Evolutionary conservation across 1,284 basidiomycete species (phyloP).

Genomic region (Cutaneotrichosporon arboriforme): DNA sequence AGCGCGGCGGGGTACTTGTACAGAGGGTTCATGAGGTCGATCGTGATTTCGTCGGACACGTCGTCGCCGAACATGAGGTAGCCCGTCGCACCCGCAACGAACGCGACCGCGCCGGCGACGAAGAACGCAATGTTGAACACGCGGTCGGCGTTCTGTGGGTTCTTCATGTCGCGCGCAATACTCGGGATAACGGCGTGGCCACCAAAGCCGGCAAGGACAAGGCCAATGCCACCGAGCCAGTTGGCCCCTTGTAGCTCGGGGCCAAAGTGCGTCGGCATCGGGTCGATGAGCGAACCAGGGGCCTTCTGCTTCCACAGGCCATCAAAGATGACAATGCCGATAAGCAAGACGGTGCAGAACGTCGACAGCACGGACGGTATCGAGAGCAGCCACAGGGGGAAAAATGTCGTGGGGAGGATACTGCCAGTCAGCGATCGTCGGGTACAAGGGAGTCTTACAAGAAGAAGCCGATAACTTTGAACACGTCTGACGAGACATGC

Average conservation of each 20-base stretch:
- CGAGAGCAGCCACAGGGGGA: constrained; percentile 76
- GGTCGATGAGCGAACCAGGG: constrained; percentile 76
- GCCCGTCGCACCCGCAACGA: constrained; percentile 73
- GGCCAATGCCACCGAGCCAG: constrained; percentile 58
- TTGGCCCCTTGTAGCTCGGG: constrained; percentile 55
- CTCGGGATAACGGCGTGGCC: constrained; percentile 91
- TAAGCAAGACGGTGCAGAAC: constrained; percentile 68
- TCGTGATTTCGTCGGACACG: constrained; percentile 86
- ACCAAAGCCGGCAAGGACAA: constrained; percentile 96
- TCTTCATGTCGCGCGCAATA: constrained; percentile 80
- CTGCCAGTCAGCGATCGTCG: not conserved
- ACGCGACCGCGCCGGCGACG: constrained; percentile 66
- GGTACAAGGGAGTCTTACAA: constrained; percentile 56
- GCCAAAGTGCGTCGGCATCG: constrained; percentile 63
- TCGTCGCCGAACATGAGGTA: constrained; percentile 84
- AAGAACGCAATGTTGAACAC: constrained; percentile 49
- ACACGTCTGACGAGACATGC: constrained; percentile 60
- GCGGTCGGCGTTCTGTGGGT: constrained; percentile 70
- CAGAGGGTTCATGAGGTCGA: constrained; percentile 68
- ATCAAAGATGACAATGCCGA: constrained; percentile 75
- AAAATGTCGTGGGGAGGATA: constrained; percentile 72
- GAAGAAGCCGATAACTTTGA: constrained; percentile 67
- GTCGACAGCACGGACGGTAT: constrained; percentile 81
- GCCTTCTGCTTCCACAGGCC: constrained; percentile 70
- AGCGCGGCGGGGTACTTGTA: constrained; percentile 65